Percentiles rank a stretch among this genome's conserved stretches.
Evolutionary conservation across 2,329 filamentous ascomycete genomes (phyloP).

Genomic region (Aspergillus flavus): DNA sequence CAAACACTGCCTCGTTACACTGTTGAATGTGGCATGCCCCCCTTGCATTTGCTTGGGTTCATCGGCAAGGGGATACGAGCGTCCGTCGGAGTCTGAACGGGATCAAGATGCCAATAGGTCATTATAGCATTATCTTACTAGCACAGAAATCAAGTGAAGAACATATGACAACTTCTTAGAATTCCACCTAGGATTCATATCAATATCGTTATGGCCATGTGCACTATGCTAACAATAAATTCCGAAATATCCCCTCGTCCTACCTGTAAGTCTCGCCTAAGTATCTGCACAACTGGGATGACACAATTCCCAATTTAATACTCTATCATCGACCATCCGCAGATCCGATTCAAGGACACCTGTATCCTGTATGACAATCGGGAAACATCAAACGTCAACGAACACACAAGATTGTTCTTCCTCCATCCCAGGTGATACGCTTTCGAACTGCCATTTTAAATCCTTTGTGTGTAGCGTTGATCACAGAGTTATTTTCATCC

Average conservation of each 20-base stretch:
- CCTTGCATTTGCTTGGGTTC: background rate
- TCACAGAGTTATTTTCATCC: slow-evolving; percentile 10
- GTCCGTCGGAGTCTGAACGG: too few relatives aligned
- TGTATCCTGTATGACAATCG: background rate
- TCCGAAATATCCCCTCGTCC: background rate
- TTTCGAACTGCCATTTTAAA: slow-evolving; percentile 28
- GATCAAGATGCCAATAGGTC: background rate
- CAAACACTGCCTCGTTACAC: background rate
- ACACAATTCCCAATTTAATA: background rate
- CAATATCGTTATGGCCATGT: background rate
- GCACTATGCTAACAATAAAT: background rate
- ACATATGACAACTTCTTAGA: background rate
- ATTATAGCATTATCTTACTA: background rate
- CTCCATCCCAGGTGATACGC: slow-evolving; percentile 29
- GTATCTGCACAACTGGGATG: background rate
- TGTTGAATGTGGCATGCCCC: background rate
- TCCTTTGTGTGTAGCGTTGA: slow-evolving; percentile 21
- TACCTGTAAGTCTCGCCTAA: background rate
- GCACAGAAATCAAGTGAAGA: background rate
- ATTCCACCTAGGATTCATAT: background rate
- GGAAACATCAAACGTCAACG: slow-evolving; percentile 6
- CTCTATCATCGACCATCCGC: background rate
- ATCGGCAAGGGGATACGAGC: background rate
- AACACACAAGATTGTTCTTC: slow-evolving; percentile 24
- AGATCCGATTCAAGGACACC: background rate